phyloP scores from a whole-genome alignment of 2,329 filamentous ascomycete genomes.

The Chalaropsis ovoidea region DNA sequence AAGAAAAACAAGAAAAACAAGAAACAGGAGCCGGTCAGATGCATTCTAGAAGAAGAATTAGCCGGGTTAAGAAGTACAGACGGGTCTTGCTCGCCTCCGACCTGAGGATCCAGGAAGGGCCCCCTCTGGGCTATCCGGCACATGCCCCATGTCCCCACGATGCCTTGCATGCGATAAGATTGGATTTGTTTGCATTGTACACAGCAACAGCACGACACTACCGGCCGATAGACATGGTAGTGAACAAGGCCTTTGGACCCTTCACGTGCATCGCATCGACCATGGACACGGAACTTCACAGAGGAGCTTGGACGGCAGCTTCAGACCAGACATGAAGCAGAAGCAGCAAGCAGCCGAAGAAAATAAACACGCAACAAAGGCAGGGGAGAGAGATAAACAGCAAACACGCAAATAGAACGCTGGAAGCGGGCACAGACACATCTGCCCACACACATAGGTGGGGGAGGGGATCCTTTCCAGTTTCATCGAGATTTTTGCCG shows the following conservation, averaged over 20 bases:
- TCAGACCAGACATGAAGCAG: neutral
- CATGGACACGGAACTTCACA: neutral
- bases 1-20: neutral
- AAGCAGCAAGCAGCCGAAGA: neutral
- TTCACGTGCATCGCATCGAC: too few species aligned
- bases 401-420: neutral
- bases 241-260: too few species aligned
- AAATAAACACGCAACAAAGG: neutral
- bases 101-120: neutral
- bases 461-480: neutral
- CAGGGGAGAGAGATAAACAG: neutral
- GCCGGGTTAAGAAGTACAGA: neutral
- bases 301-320: neutral
- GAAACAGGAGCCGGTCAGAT: neutral
- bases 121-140: neutral
- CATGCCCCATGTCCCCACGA: neutral
- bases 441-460: neutral
- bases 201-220: too few species aligned
- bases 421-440: neutral
- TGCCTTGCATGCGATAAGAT: neutral
- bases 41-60: neutral
- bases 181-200: neutral
- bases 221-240: too few species aligned
- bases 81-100: neutral
- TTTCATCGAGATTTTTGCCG: neutral